A percentile compares a stretch with the other conserved stretches of the same genome.
Conservation (phyloP, 2,329 filamentous ascomycete species). For the Fragosphaeria purpurea region DNA sequence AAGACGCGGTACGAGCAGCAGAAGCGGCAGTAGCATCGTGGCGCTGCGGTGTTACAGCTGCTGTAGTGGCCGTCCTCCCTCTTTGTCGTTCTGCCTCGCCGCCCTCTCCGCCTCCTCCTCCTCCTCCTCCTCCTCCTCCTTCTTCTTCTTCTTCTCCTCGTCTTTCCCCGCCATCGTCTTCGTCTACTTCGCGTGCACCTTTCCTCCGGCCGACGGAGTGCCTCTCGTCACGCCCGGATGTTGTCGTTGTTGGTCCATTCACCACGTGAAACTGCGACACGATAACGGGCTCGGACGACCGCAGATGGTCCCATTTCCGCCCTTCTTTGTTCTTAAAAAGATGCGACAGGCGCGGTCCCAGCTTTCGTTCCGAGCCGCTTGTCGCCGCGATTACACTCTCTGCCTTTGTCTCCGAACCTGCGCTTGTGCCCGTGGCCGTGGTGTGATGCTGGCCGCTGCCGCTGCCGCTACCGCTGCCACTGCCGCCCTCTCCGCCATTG, state of each 20-base stretch:
- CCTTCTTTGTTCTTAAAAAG: constrained; percentile 37
- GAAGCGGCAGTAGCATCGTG: too few species aligned
- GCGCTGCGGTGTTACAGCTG: too few species aligned
- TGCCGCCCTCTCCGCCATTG: background rate
- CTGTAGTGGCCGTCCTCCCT: too few species aligned
- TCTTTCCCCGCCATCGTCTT: background rate
- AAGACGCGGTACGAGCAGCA: too few species aligned
- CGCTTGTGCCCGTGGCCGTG: background rate
- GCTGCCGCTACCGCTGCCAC: background rate
- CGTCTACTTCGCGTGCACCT: too few species aligned
- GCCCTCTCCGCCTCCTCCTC: background rate
- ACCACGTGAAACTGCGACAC: constrained; percentile 27
- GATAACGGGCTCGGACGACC: constrained; percentile 49
- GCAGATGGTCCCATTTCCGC: constrained; percentile 47
- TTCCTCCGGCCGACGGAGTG: too few species aligned
- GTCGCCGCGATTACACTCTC: background rate
- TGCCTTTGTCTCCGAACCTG: background rate
- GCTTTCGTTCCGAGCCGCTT: background rate
- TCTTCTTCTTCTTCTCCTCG: background rate
- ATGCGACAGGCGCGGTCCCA: constrained; percentile 26
- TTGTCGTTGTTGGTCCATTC: background rate
- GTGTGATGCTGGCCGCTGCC: background rate
- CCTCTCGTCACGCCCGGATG: background rate
- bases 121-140: background rate
- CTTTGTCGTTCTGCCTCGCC: background rate